These are phyloP conservation scores for Kockovaella imperatae DNA, from an alignment of 768 basidiomycete species.

Conservation along the genomic window DNA sequence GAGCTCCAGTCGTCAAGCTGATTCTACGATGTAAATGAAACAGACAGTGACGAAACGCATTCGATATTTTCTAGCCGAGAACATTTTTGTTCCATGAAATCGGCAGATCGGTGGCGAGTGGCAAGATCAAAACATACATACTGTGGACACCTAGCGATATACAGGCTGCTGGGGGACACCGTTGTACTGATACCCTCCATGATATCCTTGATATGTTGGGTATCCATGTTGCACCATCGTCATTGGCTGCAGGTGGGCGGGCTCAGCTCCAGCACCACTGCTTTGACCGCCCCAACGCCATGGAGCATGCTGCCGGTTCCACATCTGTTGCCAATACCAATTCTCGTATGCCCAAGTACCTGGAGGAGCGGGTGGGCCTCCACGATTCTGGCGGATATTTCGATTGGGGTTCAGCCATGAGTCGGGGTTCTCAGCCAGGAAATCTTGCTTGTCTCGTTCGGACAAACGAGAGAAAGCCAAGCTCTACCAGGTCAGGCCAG, in stretches of 20 bases:
- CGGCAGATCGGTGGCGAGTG: no score
- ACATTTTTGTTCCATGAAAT: no score
- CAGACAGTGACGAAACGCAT: no score
- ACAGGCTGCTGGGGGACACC: not conserved
- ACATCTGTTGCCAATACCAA: slow-evolving; percentile 20
- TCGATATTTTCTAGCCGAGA: no score
- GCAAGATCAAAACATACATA: no score
- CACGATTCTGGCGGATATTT: not conserved
- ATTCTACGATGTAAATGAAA: no score
- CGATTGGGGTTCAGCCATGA: slow-evolving; percentile 25
- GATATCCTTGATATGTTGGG: not conserved
- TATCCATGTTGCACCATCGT: not conserved
- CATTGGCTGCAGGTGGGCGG: not conserved
- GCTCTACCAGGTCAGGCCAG: slow-evolving; percentile 11
- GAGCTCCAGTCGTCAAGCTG: no score
- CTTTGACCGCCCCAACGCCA: not conserved
- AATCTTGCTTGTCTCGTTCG: slow-evolving; percentile 27
- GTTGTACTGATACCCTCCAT: not conserved
- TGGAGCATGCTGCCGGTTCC: slow-evolving; percentile 6
- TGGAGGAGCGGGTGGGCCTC: slow-evolving; percentile 15
- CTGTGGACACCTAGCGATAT: no score
- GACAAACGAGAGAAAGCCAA: slow-evolving; percentile 35
- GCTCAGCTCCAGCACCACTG: no score
- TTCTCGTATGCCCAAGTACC: slow-evolving; percentile 14
- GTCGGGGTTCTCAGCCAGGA: slow-evolving; percentile 32